These are phyloP conservation scores for Dothistroma septosporum DNA, from an alignment of 2,329 filamentous ascomycete genomes.

Conservation along the genomic window DNA sequence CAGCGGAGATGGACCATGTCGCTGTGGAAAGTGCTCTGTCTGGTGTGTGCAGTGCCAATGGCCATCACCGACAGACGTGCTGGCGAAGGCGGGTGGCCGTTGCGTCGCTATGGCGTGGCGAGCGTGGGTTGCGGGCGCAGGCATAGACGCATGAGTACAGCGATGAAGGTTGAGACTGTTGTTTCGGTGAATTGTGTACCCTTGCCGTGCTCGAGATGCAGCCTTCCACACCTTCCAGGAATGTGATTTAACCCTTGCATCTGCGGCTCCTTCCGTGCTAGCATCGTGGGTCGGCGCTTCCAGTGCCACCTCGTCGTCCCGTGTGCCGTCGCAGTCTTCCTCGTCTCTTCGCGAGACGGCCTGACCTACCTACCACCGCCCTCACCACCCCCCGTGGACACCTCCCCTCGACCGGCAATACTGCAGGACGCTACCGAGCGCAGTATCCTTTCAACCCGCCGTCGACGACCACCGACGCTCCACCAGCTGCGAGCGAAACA, in stretches of 20 bases:
- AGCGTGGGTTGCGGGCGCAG: neutral
- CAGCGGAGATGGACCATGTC: neutral
- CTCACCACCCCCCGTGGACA: neutral
- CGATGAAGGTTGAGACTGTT: neutral
- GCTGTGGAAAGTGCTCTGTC: no score
- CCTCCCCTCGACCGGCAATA: constrained; percentile 3
- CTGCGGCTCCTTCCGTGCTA: neutral
- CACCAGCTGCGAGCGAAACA: neutral
- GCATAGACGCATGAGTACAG: neutral
- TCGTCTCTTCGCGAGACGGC: neutral
- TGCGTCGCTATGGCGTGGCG: neutral
- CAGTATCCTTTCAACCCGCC: constrained; percentile 8
- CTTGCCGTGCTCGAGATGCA: neutral
- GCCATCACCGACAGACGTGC: neutral
- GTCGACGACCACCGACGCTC: constrained; percentile 6
- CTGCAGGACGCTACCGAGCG: constrained; percentile 5
- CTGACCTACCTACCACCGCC: constrained; percentile 1
- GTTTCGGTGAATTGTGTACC: neutral
- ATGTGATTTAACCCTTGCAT: neutral
- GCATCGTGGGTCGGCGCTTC: neutral
- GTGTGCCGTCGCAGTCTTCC: neutral
- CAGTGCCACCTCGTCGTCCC: neutral
- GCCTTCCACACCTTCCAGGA: neutral
- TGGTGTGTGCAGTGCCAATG: no score
- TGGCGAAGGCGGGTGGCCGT: neutral